Conservation (phyloP, 2,329 filamentous ascomycete species). For the Penicillium concentricum region DNA sequence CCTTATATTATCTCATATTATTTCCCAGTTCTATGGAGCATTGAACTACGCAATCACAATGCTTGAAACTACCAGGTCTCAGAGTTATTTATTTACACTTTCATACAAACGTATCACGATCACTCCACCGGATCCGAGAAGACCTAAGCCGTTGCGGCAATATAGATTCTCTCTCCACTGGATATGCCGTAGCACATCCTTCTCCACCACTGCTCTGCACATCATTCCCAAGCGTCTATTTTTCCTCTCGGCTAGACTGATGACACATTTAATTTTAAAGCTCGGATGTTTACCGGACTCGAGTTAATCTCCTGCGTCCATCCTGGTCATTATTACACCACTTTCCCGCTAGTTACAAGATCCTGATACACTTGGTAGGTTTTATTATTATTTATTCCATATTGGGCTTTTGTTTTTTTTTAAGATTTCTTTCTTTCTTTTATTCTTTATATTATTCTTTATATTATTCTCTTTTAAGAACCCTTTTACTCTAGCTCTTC, state of each 20-base stretch:
- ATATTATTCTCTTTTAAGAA: not conserved
- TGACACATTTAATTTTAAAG: conserved; percentile 19
- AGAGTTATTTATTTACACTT: not conserved
- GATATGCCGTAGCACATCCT: not conserved
- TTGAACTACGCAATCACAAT: not conserved
- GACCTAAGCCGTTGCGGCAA: conserved; percentile 1
- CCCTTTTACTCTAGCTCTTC: conserved; percentile 9
- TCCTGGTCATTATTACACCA: conserved; percentile 41
- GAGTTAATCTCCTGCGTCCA: conserved; percentile 34
- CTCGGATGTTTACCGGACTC: conserved; percentile 25
- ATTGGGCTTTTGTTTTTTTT: conserved; percentile 10
- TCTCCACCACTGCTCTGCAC: conserved; percentile 22
- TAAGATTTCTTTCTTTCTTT: conserved; percentile 15
- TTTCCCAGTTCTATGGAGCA: not conserved
- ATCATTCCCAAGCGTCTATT: conserved; percentile 27
- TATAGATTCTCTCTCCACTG: not conserved
- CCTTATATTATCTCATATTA: not conserved
- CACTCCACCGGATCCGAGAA: conserved; percentile 20
- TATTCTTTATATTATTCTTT: conserved; percentile 6
- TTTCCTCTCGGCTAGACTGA: conserved; percentile 12
- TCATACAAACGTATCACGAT: conserved; percentile 17
- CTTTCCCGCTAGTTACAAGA: conserved; percentile 39
- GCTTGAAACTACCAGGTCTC: not conserved
- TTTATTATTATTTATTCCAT: conserved; percentile 11
- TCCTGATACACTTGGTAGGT: conserved; percentile 30